Conservation (phyloP, 345 rosid genomes). For the Passiflora organensis region DNA sequence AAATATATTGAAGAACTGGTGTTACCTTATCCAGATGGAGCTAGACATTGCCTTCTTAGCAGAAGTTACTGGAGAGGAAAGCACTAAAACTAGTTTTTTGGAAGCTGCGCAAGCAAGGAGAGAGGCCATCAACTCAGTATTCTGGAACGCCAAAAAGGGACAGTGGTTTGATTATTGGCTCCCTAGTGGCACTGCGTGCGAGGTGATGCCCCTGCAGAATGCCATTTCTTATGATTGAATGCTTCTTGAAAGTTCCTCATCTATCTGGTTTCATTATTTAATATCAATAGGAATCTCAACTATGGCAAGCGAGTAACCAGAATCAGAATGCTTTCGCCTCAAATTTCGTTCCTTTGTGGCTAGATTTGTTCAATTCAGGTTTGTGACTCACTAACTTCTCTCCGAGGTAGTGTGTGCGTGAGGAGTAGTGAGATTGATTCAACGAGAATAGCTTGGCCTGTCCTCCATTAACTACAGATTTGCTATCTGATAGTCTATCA, state of each 20-base stretch:
- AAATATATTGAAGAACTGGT: not conserved
- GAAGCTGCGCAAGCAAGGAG: constrained; percentile 56
- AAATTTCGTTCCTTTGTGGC: constrained; percentile 80
- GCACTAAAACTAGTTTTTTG: constrained; percentile 35
- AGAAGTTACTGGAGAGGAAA: constrained; percentile 42
- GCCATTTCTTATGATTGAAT: not conserved
- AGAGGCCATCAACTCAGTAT: constrained; percentile 49
- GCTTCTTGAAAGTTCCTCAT: too few relatives aligned
- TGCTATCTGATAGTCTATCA: too few relatives aligned
- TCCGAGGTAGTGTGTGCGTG: too few relatives aligned
- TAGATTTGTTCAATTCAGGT: constrained; percentile 68
- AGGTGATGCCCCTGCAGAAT: constrained; percentile 18
- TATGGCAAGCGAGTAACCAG: constrained; percentile 55
- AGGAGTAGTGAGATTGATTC: too few relatives aligned
- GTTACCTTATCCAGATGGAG: constrained; percentile 76
- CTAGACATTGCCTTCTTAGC: constrained; percentile 71
- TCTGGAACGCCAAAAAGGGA: constrained; percentile 69
- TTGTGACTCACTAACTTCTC: too few relatives aligned
- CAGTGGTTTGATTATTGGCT: constrained; percentile 96
- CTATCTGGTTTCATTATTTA: not conserved
- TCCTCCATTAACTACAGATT: too few relatives aligned
- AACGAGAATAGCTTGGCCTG: too few relatives aligned
- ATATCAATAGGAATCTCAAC: constrained; percentile 42
- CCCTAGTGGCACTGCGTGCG: constrained; percentile 10
- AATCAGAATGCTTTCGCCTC: constrained; percentile 68